These are phyloP conservation scores for Acacia acuminata DNA, from an alignment of 306 rosid genomes.

Conservation along the genomic window DNA sequence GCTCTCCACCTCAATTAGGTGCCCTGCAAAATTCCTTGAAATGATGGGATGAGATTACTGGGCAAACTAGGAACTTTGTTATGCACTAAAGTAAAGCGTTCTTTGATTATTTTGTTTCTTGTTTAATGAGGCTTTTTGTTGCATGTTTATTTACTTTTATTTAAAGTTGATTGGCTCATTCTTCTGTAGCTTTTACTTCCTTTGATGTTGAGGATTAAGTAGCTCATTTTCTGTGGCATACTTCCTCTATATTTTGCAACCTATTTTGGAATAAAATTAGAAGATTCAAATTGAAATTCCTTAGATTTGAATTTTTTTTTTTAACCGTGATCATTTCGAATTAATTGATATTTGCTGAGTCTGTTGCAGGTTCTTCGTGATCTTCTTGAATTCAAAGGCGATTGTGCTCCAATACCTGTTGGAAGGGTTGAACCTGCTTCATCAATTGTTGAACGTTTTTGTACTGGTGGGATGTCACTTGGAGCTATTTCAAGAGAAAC, in stretches of 20 bases:
- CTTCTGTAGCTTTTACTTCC: not conserved
- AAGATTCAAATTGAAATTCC: not conserved
- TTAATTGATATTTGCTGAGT: constrained; percentile 20
- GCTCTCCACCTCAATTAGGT: not conserved
- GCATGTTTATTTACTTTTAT: not conserved
- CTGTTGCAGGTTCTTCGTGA: constrained; percentile 86
- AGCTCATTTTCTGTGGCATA: not conserved
- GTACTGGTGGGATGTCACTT: constrained; percentile 99
- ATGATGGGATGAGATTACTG: not conserved
- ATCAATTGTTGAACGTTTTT: constrained; percentile 90
- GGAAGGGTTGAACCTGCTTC: constrained; percentile 96
- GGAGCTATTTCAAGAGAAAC: constrained; percentile 99
- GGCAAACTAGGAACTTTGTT: not conserved
- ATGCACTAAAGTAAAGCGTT: not conserved
- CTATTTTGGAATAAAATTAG: not conserved
- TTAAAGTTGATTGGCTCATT: not conserved
- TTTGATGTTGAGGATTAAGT: not conserved
- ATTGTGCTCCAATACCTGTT: constrained; percentile 85
- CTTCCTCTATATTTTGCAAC: not conserved
- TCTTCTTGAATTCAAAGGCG: constrained; percentile 93
- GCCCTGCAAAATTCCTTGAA: not conserved
- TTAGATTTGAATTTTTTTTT: not conserved
- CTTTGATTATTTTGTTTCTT: not conserved
- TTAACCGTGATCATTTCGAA: constrained; percentile 8
- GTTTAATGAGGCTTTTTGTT: not conserved